Conservation (phyloP, 1,139 yeast species). For the Debaryomycetaceae sp. region DNA sequence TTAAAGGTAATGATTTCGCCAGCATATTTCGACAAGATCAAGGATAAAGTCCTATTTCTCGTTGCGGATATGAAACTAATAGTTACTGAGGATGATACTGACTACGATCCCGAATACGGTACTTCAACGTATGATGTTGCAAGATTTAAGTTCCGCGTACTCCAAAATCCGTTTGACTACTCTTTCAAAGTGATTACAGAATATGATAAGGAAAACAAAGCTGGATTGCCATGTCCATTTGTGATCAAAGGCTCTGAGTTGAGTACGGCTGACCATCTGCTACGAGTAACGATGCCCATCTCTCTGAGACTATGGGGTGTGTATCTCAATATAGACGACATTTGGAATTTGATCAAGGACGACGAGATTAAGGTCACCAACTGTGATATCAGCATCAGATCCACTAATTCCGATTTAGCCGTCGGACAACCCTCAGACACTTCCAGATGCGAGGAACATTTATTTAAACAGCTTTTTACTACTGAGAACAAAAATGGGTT, state of each 20-base stretch:
- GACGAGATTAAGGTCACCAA: conserved; percentile 20
- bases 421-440: conserved; percentile 17
- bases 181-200: conserved; percentile 37
- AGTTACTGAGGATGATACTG: conserved; percentile 18
- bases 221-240: conserved; percentile 45
- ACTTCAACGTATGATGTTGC: conserved; percentile 28
- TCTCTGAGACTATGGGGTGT: conserved; percentile 49
- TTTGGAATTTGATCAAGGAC: background rate
- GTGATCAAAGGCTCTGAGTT: conserved; percentile 6
- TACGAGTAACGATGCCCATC: conserved; percentile 33
- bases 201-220: conserved; percentile 16
- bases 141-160: conserved; percentile 25
- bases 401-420: conserved; percentile 29
- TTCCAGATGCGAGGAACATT: conserved; percentile 1
- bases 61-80: conserved; percentile 23
- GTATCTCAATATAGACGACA: conserved; percentile 17
- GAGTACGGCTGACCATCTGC: conserved; percentile 4
- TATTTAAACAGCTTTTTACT: conserved; percentile 20
- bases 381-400: conserved; percentile 19
- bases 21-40: conserved; percentile 7
- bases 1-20: conserved; percentile 25
- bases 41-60: conserved; percentile 9
- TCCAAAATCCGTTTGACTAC: conserved; percentile 34
- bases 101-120: conserved; percentile 7
- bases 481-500: conserved; percentile 41